phyloP scores from a whole-genome alignment of 345 rosid genomes.

The Gossypium ekmanianum region DNA sequence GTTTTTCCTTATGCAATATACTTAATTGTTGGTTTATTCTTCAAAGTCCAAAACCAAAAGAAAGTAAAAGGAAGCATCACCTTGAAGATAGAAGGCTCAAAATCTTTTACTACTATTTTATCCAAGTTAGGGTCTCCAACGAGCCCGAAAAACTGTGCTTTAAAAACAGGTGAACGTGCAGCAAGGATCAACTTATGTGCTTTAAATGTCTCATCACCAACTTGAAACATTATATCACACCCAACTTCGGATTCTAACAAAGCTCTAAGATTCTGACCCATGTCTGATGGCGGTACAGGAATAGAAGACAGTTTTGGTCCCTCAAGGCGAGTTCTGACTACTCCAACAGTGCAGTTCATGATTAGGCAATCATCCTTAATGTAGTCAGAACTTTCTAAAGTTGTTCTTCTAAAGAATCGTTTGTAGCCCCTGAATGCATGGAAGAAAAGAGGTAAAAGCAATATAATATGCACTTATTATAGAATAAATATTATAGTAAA shows the following conservation, averaged over 20 bases:
- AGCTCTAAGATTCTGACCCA: slow-evolving; percentile 66
- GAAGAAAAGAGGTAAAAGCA: slow-evolving; percentile 8
- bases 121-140: slow-evolving; percentile 62
- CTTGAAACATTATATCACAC: slow-evolving; percentile 65
- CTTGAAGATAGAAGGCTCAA: slow-evolving; percentile 85
- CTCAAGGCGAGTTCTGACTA: slow-evolving; percentile 67
- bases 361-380: slow-evolving; percentile 74
- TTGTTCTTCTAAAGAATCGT: slow-evolving; percentile 69
- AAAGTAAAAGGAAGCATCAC: slow-evolving; percentile 32
- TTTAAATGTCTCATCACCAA: slow-evolving; percentile 68
- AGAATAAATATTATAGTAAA: neutral
- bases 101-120: slow-evolving; percentile 53
- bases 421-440: slow-evolving; percentile 78
- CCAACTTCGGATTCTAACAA: slow-evolving; percentile 73
- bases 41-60: neutral
- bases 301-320: slow-evolving; percentile 62
- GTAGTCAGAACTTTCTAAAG: slow-evolving; percentile 71
- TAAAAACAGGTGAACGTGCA: slow-evolving; percentile 86
- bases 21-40: slow-evolving; percentile 5
- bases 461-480: neutral
- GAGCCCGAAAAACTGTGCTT: slow-evolving; percentile 87
- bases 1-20: neutral
- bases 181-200: slow-evolving; percentile 89
- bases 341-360: slow-evolving; percentile 87
- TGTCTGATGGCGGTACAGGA: slow-evolving; percentile 61